These are phyloP conservation scores for Medicago lupulina DNA, from an alignment of 306 rosid species.

Conservation along the genomic window DNA sequence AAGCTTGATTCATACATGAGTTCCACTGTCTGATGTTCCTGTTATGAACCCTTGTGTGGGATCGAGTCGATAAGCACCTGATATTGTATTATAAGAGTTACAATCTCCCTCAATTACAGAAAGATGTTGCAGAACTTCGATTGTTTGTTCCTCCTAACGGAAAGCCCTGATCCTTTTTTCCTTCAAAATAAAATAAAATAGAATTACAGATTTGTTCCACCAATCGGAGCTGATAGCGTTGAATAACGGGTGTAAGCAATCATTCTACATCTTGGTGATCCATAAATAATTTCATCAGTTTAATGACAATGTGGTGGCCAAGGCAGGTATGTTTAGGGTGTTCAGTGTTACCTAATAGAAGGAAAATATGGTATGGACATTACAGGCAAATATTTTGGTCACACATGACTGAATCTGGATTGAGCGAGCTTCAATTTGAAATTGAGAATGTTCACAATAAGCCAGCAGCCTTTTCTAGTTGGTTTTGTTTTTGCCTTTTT, in stretches of 20 bases:
- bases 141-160: slow-evolving; percentile 45
- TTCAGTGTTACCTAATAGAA: background rate
- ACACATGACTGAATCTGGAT: slow-evolving; percentile 11
- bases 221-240: slow-evolving; percentile 59
- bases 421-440: slow-evolving; percentile 30
- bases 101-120: no score
- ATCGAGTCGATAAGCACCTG: no score
- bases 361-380: no score
- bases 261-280: slow-evolving; percentile 16
- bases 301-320: slow-evolving; percentile 19
- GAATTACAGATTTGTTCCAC: slow-evolving; percentile 80
- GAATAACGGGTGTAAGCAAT: slow-evolving; percentile 30
- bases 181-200: no score
- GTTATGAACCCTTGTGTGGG: no score
- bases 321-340: slow-evolving; percentile 30
- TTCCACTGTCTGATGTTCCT: no score
- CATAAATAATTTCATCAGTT: slow-evolving; percentile 26
- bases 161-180: no score
- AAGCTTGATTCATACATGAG: background rate
- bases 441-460: slow-evolving; percentile 19
- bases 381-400: no score
- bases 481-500: background rate
- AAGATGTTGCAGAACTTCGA: background rate
- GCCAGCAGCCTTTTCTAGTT: slow-evolving; percentile 5
- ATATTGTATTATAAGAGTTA: no score